Evolutionary conservation across 768 basidiomycete genomes (phyloP), one percentile per base, ranked within the genome.

Genomic region (Hericium alpestre): DNA sequence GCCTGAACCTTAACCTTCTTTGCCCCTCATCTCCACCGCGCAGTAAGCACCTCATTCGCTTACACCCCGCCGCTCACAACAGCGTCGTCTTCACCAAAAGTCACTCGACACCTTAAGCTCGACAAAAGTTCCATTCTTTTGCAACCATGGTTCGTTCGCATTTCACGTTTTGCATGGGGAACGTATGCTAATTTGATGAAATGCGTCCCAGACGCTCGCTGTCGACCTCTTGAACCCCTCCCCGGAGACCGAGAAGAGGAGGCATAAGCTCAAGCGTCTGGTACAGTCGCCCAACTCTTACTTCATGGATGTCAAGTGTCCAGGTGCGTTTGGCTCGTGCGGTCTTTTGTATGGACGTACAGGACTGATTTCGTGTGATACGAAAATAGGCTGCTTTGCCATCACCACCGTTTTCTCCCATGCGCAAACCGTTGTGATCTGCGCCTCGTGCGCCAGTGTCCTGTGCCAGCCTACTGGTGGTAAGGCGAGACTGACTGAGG

Each of bases 231-330:
- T 98, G 73, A 90, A 98, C 85, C 95, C 93, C 65, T 87, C 92
- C 59, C 74, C 82, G 64, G 90, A 92, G 71, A 74, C 82, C 66
- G 90, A 95, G 77, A 85, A 77, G 74, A 85, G 79, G 73, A 86
- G 84, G 73, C 95, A 98, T 88, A 98, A 98, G 82, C 90, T 97
- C 73, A 98, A 99, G 83, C 87, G 93, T 72, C 86, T 98, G 66
- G 96, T 99, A 65, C 96, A 97, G 76, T 87, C 87, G 54, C 96
- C 96, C 63, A 93, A 97, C 77, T 98, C 95, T 38, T 98, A 91
- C 78, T 98, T 98, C 78, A 98, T 99, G 96, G 96, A 99, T 68
- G 94, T 98, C 67, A 99, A 98, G 76, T 98, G 95, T 77, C 86
- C 95, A 66, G 93, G 91, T 92, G 60, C 58, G 85, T 75, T 46